A percentile compares a stretch with the other conserved stretches of the same genome.
Evolutionary conservation across 306 rosid species (phyloP).

Genomic region (Clitoria ternatea): DNA sequence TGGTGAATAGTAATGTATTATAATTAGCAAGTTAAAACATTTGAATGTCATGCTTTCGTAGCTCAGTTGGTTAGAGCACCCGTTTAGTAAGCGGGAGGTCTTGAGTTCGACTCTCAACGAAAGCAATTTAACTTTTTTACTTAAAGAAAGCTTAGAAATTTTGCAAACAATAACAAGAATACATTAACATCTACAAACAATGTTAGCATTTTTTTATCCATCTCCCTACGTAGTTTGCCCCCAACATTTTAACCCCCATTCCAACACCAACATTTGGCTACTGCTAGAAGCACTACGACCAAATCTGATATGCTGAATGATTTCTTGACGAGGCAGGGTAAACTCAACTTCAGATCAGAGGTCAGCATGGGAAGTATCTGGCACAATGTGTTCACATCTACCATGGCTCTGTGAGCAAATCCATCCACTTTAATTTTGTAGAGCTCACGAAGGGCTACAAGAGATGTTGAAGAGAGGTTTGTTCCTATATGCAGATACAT

Average conservation of each 20-base stretch:
- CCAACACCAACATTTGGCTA: not conserved
- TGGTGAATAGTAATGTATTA: too few species aligned
- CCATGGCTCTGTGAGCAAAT: constrained; percentile 73
- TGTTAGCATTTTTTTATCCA: not conserved
- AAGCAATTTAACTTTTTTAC: constrained; percentile 11
- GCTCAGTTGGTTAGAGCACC: constrained; percentile 68
- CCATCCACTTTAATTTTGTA: constrained; percentile 43
- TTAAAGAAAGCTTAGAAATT: too few species aligned
- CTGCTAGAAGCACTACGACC: not conserved
- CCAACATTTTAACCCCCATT: too few species aligned
- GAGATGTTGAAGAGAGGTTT: constrained; percentile 22
- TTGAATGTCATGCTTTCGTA: too few species aligned
- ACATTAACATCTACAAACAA: not conserved
- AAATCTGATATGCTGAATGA: constrained; percentile 47
- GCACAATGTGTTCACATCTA: constrained; percentile 52
- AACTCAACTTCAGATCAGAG: constrained; percentile 42
- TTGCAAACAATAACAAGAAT: too few species aligned
- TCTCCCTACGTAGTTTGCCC: not conserved
- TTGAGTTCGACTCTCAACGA: constrained; percentile 54
- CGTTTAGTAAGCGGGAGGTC: constrained; percentile 69
- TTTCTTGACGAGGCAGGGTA: constrained; percentile 39
- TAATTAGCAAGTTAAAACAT: too few species aligned
- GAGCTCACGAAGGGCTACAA: constrained; percentile 44
- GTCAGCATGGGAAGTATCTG: constrained; percentile 51
- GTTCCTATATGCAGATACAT: constrained; percentile 36